Base-by-base conservation (phyloP, 2,329 filamentous ascomycete genomes). In the Hawksworthiomyces lignivorus region DNA sequence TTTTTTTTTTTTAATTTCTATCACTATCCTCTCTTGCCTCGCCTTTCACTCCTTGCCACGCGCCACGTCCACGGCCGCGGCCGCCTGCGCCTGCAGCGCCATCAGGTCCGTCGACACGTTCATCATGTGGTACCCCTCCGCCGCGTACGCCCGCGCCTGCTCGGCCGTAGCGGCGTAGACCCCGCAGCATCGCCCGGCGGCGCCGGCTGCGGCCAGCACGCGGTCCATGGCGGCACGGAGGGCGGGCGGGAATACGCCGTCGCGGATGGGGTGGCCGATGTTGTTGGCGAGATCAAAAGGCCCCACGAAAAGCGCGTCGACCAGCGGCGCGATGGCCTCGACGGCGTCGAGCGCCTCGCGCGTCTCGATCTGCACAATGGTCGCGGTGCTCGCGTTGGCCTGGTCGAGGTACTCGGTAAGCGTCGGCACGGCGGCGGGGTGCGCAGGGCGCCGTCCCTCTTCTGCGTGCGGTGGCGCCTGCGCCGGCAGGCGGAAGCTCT, bases 311-410 rank as follows among this genome's bases (percentile, higher is more conserved):
- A 83, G 60, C 5, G 79, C 70, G 47, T 84, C 80, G 18, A 83
- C 75, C 61, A 18, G 80, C 64, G 17, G 70, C 65, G 76, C 77
- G 56, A 84, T 83, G 36, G 72, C 73, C 26, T 82, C 77, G 1
- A 82, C 70, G 11, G 62, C 60, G 1, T 76, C 70, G 12, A 83
- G 62, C 1, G 78, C 78, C 55, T 81, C 77, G 46, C 65, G 63
- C 1, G 80, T 82, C 61, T 84, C 80, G 39, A 84, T 82, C 57
- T 83, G 80, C 10, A 82, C 75, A 62, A 82, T 79, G 14, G 75
- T 80, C 44, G 83, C 55, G 18, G 83, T 64, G 22, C 68, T 67
- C 8, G 68, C 64, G 52, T 78, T 77, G 35, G 73, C 73, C 18
- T 73, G 66, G 50, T 74, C 67, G 38, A 77, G 65, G 48, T 78